phyloP scores from a whole-genome alignment of 805 yeast species.

The Saturnispora sekii region DNA sequence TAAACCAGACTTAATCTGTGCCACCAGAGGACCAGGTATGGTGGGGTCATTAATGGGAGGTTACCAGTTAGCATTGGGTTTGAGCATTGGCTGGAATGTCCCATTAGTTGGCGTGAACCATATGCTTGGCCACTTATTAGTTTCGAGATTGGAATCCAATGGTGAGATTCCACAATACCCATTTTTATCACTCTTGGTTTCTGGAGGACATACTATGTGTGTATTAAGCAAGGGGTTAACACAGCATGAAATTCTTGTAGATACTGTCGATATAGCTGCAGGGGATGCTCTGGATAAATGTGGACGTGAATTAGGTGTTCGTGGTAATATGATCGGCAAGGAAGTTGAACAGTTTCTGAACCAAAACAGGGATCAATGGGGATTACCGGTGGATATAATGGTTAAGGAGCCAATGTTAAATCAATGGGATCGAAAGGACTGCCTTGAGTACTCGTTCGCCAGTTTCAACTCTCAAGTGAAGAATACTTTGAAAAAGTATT shows the following conservation, averaged over 20 bases:
- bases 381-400: conserved; percentile 20
- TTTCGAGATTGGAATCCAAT: conserved; percentile 43
- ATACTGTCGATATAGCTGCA: conserved; percentile 80
- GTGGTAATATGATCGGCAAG: conserved; percentile 79
- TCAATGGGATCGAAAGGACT: conserved; percentile 35
- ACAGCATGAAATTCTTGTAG: conserved; percentile 62
- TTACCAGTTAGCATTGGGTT: conserved; percentile 75
- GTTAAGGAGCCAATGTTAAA: conserved; percentile 44
- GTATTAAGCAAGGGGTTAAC: conserved; percentile 53
- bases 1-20: conserved; percentile 69
- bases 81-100: conserved; percentile 63
- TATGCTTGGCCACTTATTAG: conserved; percentile 85
- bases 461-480: conserved; percentile 38
- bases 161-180: conserved; percentile 47
- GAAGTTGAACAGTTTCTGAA: conserved; percentile 57
- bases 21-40: conserved; percentile 97
- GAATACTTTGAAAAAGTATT: conserved; percentile 20
- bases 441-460: conserved; percentile 63
- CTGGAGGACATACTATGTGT: conserved; percentile 93
- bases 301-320: conserved; percentile 72
- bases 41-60: conserved; percentile 80
- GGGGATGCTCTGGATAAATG: conserved; percentile 94
- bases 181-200: conserved; percentile 65
- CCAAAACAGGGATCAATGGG: conserved; percentile 25
- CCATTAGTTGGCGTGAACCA: conserved; percentile 92